These are phyloP conservation scores for Metarhizium robertsii DNA, from an alignment of 2,329 filamentous ascomycete genomes.

Conservation along the genomic window DNA sequence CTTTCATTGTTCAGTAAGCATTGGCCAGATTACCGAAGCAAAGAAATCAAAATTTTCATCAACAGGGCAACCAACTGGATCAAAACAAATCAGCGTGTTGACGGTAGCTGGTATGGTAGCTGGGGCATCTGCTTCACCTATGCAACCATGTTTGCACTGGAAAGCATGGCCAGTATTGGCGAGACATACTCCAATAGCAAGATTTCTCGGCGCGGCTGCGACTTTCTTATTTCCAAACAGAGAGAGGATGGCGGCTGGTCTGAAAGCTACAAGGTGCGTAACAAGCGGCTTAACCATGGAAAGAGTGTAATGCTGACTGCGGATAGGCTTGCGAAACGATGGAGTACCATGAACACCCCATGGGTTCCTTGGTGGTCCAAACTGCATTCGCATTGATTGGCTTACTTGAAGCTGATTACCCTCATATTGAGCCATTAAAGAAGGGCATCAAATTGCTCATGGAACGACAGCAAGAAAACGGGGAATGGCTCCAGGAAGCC, in stretches of 20 bases:
- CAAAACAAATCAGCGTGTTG: conserved; percentile 62
- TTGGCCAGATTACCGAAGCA: conserved; percentile 69
- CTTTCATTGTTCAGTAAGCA: conserved; percentile 72
- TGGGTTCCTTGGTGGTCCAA: conserved; percentile 81
- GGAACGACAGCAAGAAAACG: conserved; percentile 74
- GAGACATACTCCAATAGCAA: conserved; percentile 71
- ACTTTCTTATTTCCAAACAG: conserved; percentile 80
- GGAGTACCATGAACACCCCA: conserved; percentile 63
- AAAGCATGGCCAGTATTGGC: conserved; percentile 71
- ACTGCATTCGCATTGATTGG: conserved; percentile 85
- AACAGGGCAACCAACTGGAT: conserved; percentile 72
- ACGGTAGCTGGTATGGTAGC: conserved; percentile 95
- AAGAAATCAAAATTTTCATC: conserved; percentile 68
- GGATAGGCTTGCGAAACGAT: conserved; percentile 64
- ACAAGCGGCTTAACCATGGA: not conserved
- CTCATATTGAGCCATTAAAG: conserved; percentile 61
- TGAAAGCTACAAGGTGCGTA: conserved; percentile 69
- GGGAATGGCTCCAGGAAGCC: conserved; percentile 89
- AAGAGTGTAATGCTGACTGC: conserved; percentile 9
- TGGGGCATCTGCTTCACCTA: conserved; percentile 99
- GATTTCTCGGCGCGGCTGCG: conserved; percentile 64
- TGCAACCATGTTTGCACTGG: conserved; percentile 90
- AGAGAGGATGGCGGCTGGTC: conserved; percentile 91
- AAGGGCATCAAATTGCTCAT: conserved; percentile 75
- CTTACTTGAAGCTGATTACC: conserved; percentile 74